Conservation (phyloP, 805 yeast species). For the Monosporozyma solicola region DNA sequence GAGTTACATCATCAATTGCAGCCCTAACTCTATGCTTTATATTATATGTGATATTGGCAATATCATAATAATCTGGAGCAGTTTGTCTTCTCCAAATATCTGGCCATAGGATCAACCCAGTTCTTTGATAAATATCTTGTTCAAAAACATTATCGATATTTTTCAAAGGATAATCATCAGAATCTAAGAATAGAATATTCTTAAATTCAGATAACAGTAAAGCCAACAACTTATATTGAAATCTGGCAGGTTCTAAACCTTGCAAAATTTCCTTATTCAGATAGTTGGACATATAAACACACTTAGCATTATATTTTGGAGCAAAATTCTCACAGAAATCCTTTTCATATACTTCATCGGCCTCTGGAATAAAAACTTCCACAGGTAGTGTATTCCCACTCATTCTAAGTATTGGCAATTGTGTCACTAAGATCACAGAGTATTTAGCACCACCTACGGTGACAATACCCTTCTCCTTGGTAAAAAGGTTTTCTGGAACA, state of each 20-base stretch:
- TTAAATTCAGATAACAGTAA: conserved; percentile 68
- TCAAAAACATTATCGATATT: conserved; percentile 39
- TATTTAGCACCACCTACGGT: conserved; percentile 70
- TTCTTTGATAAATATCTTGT: conserved; percentile 36
- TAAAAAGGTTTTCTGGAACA: conserved; percentile 5
- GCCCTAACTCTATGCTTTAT: conserved; percentile 29
- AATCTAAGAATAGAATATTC: conserved; percentile 62
- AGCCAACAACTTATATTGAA: conserved; percentile 67
- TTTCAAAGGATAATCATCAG: conserved; percentile 55
- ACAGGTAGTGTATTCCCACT: conserved; percentile 65
- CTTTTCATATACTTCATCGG: conserved; percentile 57
- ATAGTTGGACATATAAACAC: conserved; percentile 45
- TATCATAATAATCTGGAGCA: conserved; percentile 49
- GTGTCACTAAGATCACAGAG: conserved; percentile 51
- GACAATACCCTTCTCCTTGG: conserved; percentile 52
- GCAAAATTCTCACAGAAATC: conserved; percentile 58
- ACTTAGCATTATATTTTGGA: conserved; percentile 56
- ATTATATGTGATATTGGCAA: conserved; percentile 36
- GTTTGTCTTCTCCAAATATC: conserved; percentile 69
- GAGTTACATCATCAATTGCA: conserved; percentile 20
- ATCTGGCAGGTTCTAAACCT: conserved; percentile 38
- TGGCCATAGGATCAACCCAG: conserved; percentile 63
- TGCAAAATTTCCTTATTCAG: conserved; percentile 38
- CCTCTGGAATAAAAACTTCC: conserved; percentile 70
- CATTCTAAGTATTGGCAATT: conserved; percentile 48